phyloP scores from a whole-genome alignment of 2,329 filamentous ascomycete genomes.

The Aciculosporium take region DNA sequence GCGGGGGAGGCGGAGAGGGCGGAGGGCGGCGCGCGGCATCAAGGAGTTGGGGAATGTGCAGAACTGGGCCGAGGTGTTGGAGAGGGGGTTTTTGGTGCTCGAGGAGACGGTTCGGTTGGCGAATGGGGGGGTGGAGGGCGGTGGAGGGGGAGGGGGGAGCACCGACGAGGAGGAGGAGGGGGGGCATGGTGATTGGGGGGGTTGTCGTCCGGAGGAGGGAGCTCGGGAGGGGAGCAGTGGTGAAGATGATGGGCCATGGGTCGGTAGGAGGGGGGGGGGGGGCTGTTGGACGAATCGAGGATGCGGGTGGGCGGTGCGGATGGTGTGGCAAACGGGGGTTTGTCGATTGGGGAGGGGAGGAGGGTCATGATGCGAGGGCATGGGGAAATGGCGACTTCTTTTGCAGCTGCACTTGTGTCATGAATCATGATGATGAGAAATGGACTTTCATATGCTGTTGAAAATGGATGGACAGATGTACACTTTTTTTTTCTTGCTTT shows the following conservation, averaged over 20 bases:
- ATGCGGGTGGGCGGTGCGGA: conserved; percentile 19
- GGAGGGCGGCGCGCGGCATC: conserved; percentile 44
- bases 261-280: no score
- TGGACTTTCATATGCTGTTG: background rate
- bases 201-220: conserved; percentile 12
- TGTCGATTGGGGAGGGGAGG: conserved; percentile 19
- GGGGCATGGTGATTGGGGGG: conserved; percentile 6
- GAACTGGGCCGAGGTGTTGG: conserved; percentile 77
- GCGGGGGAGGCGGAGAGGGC: conserved; percentile 49
- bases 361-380: conserved; percentile 1
- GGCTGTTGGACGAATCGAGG: conserved; percentile 24
- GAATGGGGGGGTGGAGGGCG: conserved; percentile 17
- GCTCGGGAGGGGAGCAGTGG: conserved; percentile 18
- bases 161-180: no score
- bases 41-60: conserved; percentile 74
- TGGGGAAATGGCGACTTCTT: background rate
- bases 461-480: background rate
- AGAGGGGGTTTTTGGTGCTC: conserved; percentile 48
- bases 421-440: background rate
- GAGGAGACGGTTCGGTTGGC: conserved; percentile 50
- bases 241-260: conserved; percentile 7
- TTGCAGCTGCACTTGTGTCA: no score
- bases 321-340: conserved; percentile 24
- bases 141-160: no score
- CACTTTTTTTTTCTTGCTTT: no score